Evolutionary conservation across 2,329 filamentous ascomycete genomes (phyloP).

Genomic region (Elsinoe fawcettii): DNA sequence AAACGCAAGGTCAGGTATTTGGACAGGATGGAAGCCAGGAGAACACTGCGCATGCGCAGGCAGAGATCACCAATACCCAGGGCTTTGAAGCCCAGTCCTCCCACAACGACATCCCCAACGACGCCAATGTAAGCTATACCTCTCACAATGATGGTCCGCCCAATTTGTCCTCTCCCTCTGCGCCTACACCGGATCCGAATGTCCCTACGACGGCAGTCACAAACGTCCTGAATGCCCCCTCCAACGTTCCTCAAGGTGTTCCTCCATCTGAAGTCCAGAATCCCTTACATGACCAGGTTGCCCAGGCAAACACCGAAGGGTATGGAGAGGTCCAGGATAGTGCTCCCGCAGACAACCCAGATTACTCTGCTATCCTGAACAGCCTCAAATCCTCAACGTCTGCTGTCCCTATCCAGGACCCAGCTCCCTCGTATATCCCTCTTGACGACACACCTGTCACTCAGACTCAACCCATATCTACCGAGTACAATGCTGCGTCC

Average conservation of each 20-base stretch:
- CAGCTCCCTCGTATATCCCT: slow-evolving; percentile 23
- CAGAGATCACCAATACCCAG: background rate
- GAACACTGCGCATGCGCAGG: background rate
- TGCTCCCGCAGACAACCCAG: slow-evolving; percentile 29
- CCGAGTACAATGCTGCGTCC: slow-evolving; percentile 23
- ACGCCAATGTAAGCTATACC: background rate
- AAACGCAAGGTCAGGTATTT: background rate
- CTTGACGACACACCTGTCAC: slow-evolving; percentile 23
- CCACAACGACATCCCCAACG: background rate
- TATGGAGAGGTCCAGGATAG: background rate
- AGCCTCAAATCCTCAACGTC: slow-evolving; percentile 30
- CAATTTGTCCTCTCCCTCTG: background rate
- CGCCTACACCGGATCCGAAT: background rate
- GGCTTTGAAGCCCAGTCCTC: background rate
- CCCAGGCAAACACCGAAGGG: background rate
- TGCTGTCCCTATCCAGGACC: slow-evolving; percentile 29
- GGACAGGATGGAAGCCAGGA: background rate
- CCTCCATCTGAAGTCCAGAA: background rate
- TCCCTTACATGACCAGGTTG: slow-evolving; percentile 7
- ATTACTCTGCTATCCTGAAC: slow-evolving; percentile 42
- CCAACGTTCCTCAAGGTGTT: background rate
- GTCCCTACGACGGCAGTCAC: background rate
- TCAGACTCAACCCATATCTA: slow-evolving; percentile 18
- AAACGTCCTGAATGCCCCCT: background rate
- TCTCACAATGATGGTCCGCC: background rate